phyloP scores from a whole-genome alignment of 2,329 filamentous ascomycete genomes.

The Botrytis byssoidea region DNA sequence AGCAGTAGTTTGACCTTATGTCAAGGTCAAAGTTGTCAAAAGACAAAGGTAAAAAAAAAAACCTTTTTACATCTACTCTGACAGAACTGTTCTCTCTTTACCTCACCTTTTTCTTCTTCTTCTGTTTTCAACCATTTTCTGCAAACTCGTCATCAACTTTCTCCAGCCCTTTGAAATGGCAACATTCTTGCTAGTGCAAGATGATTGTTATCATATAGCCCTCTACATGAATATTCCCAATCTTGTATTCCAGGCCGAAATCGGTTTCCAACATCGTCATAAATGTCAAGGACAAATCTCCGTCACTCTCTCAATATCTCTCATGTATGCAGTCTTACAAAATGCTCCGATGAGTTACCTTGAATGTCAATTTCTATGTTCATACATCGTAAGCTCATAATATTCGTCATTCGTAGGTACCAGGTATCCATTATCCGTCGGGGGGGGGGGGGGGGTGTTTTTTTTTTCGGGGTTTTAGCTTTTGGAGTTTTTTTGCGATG shows the following conservation, averaged over 20 bases:
- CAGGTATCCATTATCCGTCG: not conserved
- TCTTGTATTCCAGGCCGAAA: not conserved
- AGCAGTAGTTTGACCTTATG: not conserved
- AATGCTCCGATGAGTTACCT: not conserved
- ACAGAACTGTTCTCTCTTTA: not conserved
- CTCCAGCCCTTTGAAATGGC: not conserved
- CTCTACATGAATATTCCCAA: not conserved
- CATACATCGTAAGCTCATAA: not conserved
- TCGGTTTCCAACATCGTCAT: not conserved
- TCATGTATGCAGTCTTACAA: not conserved
- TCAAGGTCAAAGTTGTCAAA: not conserved
- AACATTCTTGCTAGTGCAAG: not conserved
- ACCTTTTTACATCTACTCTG: not conserved
- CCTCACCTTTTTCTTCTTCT: not conserved
- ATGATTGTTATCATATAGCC: not conserved
- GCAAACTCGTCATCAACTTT: not conserved
- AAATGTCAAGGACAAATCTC: not conserved
- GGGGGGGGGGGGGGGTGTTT: too few relatives aligned
- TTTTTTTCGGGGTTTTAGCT: too few relatives aligned
- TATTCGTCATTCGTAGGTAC: not conserved
- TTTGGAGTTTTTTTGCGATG: not conserved
- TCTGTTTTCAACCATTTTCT: not conserved
- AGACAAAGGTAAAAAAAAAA: not conserved
- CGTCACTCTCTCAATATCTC: not conserved
- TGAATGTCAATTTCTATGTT: not conserved